Conservation (phyloP, 2,329 filamentous ascomycete species). For the Fusarium sp. region DNA sequence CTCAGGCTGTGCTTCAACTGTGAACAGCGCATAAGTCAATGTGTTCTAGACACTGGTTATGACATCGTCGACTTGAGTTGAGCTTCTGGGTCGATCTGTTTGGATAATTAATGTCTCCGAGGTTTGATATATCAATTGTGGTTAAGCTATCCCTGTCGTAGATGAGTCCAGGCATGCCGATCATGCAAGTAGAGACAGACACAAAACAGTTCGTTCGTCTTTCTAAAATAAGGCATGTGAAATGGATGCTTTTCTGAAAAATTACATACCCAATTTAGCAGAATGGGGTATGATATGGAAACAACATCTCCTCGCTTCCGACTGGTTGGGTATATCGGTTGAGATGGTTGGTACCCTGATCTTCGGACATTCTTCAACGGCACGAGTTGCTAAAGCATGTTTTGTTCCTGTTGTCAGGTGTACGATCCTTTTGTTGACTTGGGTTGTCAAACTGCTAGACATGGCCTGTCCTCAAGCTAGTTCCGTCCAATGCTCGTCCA, state of each 20-base stretch:
- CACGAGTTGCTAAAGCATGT: neutral
- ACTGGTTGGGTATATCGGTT: conserved; percentile 10
- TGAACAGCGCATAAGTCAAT: conserved; percentile 32
- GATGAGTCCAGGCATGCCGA: conserved; percentile 29
- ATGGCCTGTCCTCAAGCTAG: neutral
- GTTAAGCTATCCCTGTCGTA: conserved; percentile 24
- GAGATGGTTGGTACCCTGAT: conserved; percentile 4
- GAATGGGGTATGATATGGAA: conserved; percentile 16
- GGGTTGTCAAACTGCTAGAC: neutral
- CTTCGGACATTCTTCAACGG: neutral
- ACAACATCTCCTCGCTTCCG: conserved; percentile 12
- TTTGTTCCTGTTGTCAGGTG: neutral
- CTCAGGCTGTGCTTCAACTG: conserved; percentile 31
- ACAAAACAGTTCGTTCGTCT: conserved; percentile 11
- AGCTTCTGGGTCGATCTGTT: neutral
- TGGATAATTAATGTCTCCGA: neutral
- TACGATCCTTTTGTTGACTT: neutral
- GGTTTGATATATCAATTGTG: conserved; percentile 10
- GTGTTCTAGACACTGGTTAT: conserved; percentile 17
- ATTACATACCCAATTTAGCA: conserved; percentile 13
- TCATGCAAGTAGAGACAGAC: conserved; percentile 24
- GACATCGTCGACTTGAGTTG: conserved; percentile 27
- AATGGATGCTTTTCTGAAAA: conserved; percentile 18
- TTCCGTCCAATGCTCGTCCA: neutral
- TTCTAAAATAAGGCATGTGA: conserved; percentile 8